These are phyloP conservation scores for Pelargonium myrrhifolium DNA, from an alignment of 441 rosid genomes.

Conservation along the genomic window DNA sequence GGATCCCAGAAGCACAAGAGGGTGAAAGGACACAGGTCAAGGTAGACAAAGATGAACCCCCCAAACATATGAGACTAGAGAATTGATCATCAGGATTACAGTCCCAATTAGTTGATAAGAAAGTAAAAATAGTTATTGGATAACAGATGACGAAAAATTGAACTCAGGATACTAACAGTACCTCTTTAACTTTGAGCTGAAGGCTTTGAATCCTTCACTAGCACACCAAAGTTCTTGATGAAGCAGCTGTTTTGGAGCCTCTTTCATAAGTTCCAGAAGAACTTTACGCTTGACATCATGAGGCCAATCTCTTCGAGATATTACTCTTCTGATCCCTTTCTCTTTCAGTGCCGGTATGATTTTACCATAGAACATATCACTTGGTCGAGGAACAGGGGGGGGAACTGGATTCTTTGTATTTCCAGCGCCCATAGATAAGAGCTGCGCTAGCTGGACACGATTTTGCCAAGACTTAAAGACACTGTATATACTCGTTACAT, in stretches of 20 bases:
- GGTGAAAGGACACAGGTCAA: constrained; percentile 7
- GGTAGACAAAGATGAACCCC: constrained; percentile 6
- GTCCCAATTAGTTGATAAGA: neutral
- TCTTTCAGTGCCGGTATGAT: constrained; percentile 99
- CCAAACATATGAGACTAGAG: constrained; percentile 2
- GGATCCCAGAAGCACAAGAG: constrained; percentile 1
- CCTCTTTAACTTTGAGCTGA: constrained; percentile 85
- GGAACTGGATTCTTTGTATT: constrained; percentile 51
- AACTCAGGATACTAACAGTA: constrained; percentile 21
- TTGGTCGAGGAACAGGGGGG: constrained; percentile 89
- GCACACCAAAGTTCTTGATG: constrained; percentile 98
- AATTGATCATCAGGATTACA: neutral
- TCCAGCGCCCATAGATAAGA: constrained; percentile 50
- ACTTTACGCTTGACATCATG: constrained; percentile 97
- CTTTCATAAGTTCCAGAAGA: constrained; percentile 91
- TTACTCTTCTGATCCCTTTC: constrained; percentile 92
- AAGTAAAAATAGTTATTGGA: neutral
- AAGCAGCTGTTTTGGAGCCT: constrained; percentile 87
- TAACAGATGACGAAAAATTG: neutral
- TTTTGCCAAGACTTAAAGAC: constrained; percentile 93
- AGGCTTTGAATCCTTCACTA: constrained; percentile 96
- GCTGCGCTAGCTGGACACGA: constrained; percentile 74
- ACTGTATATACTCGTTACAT: constrained; percentile 87
- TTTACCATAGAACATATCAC: constrained; percentile 98
- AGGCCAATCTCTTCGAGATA: constrained; percentile 99